These are phyloP conservation scores for Globisporangium mamillatum DNA, from an alignment of 352 stramenopile genomes.

Conservation along the genomic window DNA sequence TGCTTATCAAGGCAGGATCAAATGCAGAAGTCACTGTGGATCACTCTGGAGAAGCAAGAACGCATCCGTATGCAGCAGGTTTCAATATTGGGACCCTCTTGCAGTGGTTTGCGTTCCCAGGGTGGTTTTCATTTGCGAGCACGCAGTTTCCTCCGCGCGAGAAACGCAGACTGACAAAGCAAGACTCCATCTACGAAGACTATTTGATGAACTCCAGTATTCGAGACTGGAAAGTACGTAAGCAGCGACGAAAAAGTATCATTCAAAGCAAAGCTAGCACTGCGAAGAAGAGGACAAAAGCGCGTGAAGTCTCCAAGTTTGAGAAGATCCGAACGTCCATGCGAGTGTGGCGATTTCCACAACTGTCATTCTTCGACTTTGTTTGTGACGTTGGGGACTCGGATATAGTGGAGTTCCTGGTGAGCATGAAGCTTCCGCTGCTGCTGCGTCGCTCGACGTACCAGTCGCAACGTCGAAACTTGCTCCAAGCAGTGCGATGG, in stretches of 20 bases:
- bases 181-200: conserved; percentile 29
- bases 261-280: conserved; percentile 7
- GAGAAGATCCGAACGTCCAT: conserved; percentile 30
- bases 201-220: conserved; percentile 43
- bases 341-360: conserved; percentile 35
- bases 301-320: conserved; percentile 9
- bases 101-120: conserved; percentile 55
- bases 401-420: conserved; percentile 26
- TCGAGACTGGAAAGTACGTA: conserved; percentile 26
- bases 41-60: conserved; percentile 37
- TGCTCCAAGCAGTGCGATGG: conserved; percentile 57
- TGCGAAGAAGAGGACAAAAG: neutral
- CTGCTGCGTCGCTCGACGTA: conserved; percentile 36
- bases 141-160: conserved; percentile 21
- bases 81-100: conserved; percentile 49
- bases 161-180: conserved; percentile 30
- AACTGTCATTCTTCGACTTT: conserved; percentile 42
- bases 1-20: conserved; percentile 32
- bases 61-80: conserved; percentile 43
- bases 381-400: conserved; percentile 31
- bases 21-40: conserved; percentile 34
- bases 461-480: conserved; percentile 45
- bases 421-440: conserved; percentile 28
- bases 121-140: conserved; percentile 47
- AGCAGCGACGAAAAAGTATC: neutral